Evolutionary conservation across 805 yeast species (phyloP).

Genomic region (Candida takata): DNA sequence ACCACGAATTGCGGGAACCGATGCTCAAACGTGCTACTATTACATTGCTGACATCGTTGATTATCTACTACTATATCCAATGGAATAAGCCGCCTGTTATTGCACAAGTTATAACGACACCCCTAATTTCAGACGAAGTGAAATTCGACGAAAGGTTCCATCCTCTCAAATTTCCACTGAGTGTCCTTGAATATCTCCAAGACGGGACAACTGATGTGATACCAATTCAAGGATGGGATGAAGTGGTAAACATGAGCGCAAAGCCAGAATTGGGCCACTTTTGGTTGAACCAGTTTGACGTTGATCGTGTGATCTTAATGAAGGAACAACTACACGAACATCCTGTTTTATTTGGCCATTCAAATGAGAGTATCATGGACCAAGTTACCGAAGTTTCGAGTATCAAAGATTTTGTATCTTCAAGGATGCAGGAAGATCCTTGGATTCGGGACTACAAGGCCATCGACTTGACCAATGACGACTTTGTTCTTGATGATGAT

Average conservation of each 20-base stretch:
- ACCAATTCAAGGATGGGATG: conserved; percentile 14
- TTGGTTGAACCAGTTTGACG: conserved; percentile 5
- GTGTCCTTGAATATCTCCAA: conserved; percentile 1
- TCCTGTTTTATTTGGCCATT: conserved; percentile 2
- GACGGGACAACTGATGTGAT: conserved; percentile 1
- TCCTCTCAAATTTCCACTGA: conserved; percentile 5
- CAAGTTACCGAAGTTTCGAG: background rate
- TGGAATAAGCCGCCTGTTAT: background rate
- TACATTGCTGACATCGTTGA: too few species aligned
- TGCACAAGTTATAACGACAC: conserved; percentile 5
- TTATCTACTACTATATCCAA: background rate
- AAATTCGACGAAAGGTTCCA: background rate
- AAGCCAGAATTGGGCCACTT: conserved; percentile 17
- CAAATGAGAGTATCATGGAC: background rate
- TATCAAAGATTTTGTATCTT: background rate
- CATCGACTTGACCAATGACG: conserved; percentile 7
- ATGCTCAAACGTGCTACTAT: too few species aligned
- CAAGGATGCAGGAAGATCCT: background rate
- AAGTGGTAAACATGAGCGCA: conserved; percentile 8
- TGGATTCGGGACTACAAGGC: conserved; percentile 1
- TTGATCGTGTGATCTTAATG: conserved; percentile 15
- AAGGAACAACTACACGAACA: conserved; percentile 6
- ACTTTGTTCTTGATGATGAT: conserved; percentile 12
- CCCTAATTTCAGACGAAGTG: conserved; percentile 1
- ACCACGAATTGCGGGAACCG: too few species aligned